Evolutionary conservation across 768 basidiomycete genomes (phyloP).

Genomic region (Xerocomellus intermedius): DNA sequence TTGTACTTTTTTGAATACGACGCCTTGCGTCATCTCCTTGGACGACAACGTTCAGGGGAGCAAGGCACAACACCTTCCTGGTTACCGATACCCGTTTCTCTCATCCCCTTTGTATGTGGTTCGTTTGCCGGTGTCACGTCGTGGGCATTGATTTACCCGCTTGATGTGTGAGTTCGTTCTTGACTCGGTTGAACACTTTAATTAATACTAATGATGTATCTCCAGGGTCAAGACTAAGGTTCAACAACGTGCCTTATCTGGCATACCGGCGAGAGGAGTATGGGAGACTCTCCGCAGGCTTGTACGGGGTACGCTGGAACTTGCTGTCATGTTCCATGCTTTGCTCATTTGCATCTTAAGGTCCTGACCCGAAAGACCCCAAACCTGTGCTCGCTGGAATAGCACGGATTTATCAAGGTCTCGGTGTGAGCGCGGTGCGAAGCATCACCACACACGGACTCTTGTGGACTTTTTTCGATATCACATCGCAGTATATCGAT

Average conservation of each 20-base stretch:
- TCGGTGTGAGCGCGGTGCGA: slow-evolving; percentile 89
- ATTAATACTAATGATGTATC: slow-evolving; percentile 1
- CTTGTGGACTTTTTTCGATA: slow-evolving; percentile 91
- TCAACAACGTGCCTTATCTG: slow-evolving; percentile 89
- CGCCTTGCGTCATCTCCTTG: slow-evolving; percentile 82
- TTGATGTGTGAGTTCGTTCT: slow-evolving; percentile 73
- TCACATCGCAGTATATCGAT: slow-evolving; percentile 73
- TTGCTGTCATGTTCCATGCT: background rate
- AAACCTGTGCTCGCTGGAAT: slow-evolving; percentile 76
- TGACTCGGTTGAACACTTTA: background rate
- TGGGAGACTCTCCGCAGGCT: slow-evolving; percentile 75
- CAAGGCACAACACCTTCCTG: slow-evolving; percentile 82
- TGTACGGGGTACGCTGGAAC: slow-evolving; percentile 60
- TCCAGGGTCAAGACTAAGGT: slow-evolving; percentile 88
- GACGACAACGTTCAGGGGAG: slow-evolving; percentile 72
- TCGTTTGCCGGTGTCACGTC: slow-evolving; percentile 87
- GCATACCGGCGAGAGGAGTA: slow-evolving; percentile 67
- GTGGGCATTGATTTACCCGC: slow-evolving; percentile 90
- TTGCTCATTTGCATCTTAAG: slow-evolving; percentile 35
- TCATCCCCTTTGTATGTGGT: slow-evolving; percentile 90
- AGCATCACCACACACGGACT: slow-evolving; percentile 93
- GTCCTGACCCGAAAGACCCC: slow-evolving; percentile 76
- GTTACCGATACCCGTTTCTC: slow-evolving; percentile 74
- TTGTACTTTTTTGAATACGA: slow-evolving; percentile 96
- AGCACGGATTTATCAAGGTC: slow-evolving; percentile 84